phyloP scores from a whole-genome alignment of 2,329 filamentous ascomycete genomes.

The Neonectria magnoliae region DNA sequence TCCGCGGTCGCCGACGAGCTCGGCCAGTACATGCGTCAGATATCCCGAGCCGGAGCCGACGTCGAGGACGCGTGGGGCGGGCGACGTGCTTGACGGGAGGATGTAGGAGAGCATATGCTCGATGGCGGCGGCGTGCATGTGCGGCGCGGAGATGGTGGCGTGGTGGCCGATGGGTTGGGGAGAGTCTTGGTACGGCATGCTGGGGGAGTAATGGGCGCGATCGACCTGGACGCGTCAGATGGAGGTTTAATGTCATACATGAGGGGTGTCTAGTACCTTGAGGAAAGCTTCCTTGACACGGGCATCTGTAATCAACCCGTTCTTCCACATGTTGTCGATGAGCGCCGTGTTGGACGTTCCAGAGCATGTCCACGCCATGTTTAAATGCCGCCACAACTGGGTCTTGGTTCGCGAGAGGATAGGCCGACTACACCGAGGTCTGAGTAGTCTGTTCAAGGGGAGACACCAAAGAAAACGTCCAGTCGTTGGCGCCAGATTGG shows the following conservation, averaged over 20 bases:
- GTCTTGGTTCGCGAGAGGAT: conserved; percentile 1
- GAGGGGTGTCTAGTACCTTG: conserved; percentile 57
- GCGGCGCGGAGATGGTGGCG: conserved; percentile 68
- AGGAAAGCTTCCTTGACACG: conserved; percentile 84
- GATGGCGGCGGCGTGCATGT: conserved; percentile 68
- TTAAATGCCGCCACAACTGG: conserved; percentile 32
- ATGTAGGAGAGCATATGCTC: conserved; percentile 60
- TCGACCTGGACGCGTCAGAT: conserved; percentile 71
- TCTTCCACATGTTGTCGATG: conserved; percentile 78
- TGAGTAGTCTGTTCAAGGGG: background rate
- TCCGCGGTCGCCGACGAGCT: conserved; percentile 68
- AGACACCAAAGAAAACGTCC: background rate
- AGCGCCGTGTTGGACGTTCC: conserved; percentile 79
- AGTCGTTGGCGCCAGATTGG: conserved; percentile 13
- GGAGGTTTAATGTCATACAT: too few relatives aligned
- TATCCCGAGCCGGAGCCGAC: conserved; percentile 84
- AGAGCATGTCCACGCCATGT: conserved; percentile 91
- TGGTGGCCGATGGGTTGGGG: conserved; percentile 65
- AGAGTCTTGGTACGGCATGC: conserved; percentile 71
- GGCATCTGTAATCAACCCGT: conserved; percentile 77
- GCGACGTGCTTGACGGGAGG: conserved; percentile 46
- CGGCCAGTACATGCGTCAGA: conserved; percentile 86
- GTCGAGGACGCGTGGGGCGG: conserved; percentile 70
- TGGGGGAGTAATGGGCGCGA: conserved; percentile 82
- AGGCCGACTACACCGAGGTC: background rate